Conservation (phyloP, 2,329 filamentous ascomycete genomes). For the Pezicula rhizophila region DNA sequence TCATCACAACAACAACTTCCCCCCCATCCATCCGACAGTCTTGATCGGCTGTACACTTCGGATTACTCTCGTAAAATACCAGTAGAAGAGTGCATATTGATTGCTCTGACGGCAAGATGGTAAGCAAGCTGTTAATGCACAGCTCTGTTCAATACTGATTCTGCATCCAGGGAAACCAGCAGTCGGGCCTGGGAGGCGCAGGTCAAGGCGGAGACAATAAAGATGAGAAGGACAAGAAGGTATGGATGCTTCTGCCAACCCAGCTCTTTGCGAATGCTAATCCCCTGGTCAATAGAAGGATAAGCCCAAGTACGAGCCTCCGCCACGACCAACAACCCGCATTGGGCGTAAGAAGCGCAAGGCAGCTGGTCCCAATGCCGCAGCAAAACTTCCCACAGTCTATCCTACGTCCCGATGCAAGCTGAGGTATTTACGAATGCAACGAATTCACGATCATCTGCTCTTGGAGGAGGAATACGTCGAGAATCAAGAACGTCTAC, state of each 20-base stretch:
- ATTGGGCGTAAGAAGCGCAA: conserved; percentile 99
- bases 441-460: conserved; percentile 95
- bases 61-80: background rate
- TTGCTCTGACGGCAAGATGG: conserved; percentile 20
- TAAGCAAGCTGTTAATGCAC: conserved; percentile 14
- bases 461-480: conserved; percentile 97
- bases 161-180: conserved; percentile 35
- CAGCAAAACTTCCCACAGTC: conserved; percentile 88
- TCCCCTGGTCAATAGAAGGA: conserved; percentile 66
- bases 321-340: conserved; percentile 91
- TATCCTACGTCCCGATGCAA: conserved; percentile 97
- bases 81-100: conserved; percentile 4
- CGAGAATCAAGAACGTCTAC: conserved; percentile 93
- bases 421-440: conserved; percentile 93
- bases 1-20: conserved; percentile 12
- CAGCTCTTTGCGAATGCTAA: conserved; percentile 11
- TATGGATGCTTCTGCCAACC: conserved; percentile 29
- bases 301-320: conserved; percentile 99
- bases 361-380: conserved; percentile 84
- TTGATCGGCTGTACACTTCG: background rate
- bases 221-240: conserved; percentile 93
- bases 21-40: conserved; percentile 13
- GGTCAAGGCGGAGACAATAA: conserved; percentile 68
- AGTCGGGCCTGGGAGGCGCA: conserved; percentile 27
- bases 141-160: conserved; percentile 13